Evolutionary conservation across 1,284 basidiomycete genomes (phyloP), one percentile per base, ranked within the genome.

Genomic region (Exobasidium cylindrosporum): DNA sequence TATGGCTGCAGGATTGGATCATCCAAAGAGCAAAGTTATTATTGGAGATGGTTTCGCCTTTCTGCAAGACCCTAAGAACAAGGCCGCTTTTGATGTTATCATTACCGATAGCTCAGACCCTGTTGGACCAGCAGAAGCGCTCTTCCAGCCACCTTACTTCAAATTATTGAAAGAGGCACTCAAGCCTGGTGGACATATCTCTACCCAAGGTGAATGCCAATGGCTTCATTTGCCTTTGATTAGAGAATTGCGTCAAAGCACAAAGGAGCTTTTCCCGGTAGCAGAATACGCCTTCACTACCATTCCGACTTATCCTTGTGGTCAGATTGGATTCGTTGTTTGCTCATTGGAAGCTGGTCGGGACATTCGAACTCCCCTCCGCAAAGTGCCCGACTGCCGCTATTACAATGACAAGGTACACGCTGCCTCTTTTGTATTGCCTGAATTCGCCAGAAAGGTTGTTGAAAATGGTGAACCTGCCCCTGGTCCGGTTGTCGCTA

Each of bases 121-220:
- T 53, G 93, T 97, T 64, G 95, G 96, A 45, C 95, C 95, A 50
- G 95, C 95, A 57, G 89, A 89, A 63, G 87, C 90, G 29, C 88
- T 98, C 70, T 98, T 98, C 86, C 87, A 98, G 83, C 91, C 93
- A 81, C 91, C 94, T 1, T 98, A 97, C 86, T 99, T 97, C 84
- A 86, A 92, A 80, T 87, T 98, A 54, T 86, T 98, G 66, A 87
- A 92, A 79, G 88, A 91, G 71, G 91, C 95, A 0, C 86, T 98
- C 70, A 85, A 88, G 57, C 89, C 89, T 2, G 93, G 92, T 54
- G 95, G 95, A 30, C 88, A 92, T 81, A 95, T 97, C 80, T 92
- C 92, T 46, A 97, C 94, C 14, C 96, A 98, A 83, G 94, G 88
- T 43, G 96, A 99, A 83, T 95, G 89, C 79, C 85, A 94, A 57